phyloP scores from a whole-genome alignment of 805 yeast genomes.

The Isabelozyma pseudorhagii region DNA sequence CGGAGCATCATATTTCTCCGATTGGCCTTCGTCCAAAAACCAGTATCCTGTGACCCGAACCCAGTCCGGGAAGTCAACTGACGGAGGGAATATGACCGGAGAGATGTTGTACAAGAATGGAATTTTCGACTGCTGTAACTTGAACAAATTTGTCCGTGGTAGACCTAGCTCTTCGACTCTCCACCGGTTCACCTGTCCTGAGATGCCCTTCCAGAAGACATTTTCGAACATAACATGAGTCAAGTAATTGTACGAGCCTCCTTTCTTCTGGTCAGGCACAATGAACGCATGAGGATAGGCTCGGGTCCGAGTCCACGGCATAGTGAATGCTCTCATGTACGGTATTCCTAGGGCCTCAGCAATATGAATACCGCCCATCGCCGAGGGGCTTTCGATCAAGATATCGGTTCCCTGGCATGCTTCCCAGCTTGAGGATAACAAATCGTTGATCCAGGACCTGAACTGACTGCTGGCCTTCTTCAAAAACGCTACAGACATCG shows the following conservation, averaged over 20 bases:
- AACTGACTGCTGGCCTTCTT: constrained; percentile 81
- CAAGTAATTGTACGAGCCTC: constrained; percentile 88
- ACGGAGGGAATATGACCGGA: constrained; percentile 85
- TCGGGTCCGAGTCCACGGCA: constrained; percentile 97
- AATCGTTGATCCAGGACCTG: constrained; percentile 76
- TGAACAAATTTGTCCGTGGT: constrained; percentile 65
- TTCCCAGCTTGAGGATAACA: constrained; percentile 72
- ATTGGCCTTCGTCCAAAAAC: constrained; percentile 73
- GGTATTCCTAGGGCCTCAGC: constrained; percentile 91
- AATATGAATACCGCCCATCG: constrained; percentile 93
- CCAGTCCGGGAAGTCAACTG: constrained; percentile 94
- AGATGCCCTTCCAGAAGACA: constrained; percentile 89
- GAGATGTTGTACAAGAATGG: constrained; percentile 90
- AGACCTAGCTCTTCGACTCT: constrained; percentile 63
- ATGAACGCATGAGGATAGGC: constrained; percentile 96
- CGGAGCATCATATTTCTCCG: constrained; percentile 56
- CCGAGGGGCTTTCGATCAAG: constrained; percentile 91
- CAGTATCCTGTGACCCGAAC: constrained; percentile 94
- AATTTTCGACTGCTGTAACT: constrained; percentile 70
- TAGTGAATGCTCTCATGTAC: constrained; percentile 91
- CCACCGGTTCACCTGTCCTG: constrained; percentile 87
- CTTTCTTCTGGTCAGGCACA: constrained; percentile 89
- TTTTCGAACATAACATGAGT: constrained; percentile 93
- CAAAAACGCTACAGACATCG: constrained; percentile 77
- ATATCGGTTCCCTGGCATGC: constrained; percentile 85